Evolutionary conservation across 1,284 basidiomycete species (phyloP).

Genomic region (Chondrostereum purpureum): DNA sequence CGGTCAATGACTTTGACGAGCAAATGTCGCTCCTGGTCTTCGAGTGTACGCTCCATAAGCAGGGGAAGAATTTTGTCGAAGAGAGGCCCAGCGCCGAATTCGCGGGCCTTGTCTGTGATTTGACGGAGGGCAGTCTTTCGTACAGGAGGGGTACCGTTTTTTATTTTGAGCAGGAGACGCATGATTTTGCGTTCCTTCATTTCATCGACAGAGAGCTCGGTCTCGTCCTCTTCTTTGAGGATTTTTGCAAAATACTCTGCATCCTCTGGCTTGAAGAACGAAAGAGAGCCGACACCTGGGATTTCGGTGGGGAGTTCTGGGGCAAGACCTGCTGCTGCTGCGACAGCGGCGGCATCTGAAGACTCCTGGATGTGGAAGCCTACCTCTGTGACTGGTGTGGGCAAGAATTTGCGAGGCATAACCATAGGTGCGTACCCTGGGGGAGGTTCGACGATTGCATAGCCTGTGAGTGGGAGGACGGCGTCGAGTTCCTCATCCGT

Average conservation of each 20-base stretch:
- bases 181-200: constrained; percentile 99
- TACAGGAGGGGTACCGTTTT: constrained; percentile 98
- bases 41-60: constrained; percentile 97
- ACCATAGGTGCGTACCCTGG: constrained; percentile 87
- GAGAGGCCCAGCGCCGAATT: constrained; percentile 97
- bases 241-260: constrained; percentile 98
- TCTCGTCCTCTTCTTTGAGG: constrained; percentile 90
- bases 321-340: constrained; percentile 86
- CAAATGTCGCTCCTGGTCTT: constrained; percentile 97
- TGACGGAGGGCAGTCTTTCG: constrained; percentile 96
- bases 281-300: constrained; percentile 93
- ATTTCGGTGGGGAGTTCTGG: constrained; percentile 98
- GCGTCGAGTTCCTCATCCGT: constrained; percentile 94
- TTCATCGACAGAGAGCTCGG: constrained; percentile 93
- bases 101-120: constrained; percentile 99
- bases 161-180: constrained; percentile 99
- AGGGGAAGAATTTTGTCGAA: constrained; percentile 99
- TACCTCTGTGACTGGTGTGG: constrained; percentile 64
- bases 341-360: constrained; percentile 78
- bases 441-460: constrained; percentile 89
- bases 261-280: constrained; percentile 98
- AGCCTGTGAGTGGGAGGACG: constrained; percentile 83
- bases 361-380: constrained; percentile 96
- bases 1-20: constrained; percentile 99
- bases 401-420: constrained; percentile 74